Evolutionary conservation across 169 alveolate genomes (phyloP).

Genomic region (Plasmodium relictum): DNA sequence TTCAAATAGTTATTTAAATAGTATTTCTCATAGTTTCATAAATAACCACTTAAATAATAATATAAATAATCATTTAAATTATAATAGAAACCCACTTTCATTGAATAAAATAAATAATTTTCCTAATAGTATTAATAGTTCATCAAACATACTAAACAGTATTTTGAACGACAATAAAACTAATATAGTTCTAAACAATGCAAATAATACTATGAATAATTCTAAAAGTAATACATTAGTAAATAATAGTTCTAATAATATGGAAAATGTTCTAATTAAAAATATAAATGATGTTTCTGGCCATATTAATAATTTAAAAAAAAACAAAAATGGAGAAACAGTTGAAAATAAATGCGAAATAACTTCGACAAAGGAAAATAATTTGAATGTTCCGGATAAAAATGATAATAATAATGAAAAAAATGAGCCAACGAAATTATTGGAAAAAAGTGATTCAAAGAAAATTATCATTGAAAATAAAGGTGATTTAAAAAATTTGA

Average conservation of each 20-base stretch:
- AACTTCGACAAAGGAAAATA: background rate
- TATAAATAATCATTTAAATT: background rate
- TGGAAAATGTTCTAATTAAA: background rate
- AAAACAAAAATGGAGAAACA: no score
- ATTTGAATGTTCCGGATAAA: background rate
- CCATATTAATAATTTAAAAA: background rate
- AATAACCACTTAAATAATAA: slow-evolving; percentile 16
- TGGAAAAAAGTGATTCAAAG: background rate
- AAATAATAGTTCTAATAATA: background rate
- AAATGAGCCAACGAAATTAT: background rate
- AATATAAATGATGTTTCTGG: no score
- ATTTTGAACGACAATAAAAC: background rate
- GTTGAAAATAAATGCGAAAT: no score
- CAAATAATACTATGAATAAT: background rate
- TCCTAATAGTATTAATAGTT: background rate
- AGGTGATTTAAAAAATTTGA: background rate
- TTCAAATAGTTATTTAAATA: slow-evolving; percentile 3
- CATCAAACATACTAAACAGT: slow-evolving; percentile 9
- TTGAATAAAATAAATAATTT: background rate
- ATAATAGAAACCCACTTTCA: background rate
- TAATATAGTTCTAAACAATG: background rate
- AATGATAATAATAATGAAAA: background rate
- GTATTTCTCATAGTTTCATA: background rate
- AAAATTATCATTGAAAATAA: background rate
- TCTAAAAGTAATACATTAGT: background rate